Evolutionary conservation across 2,329 filamentous ascomycete genomes (phyloP).

Genomic region (Xylaria sp.): DNA sequence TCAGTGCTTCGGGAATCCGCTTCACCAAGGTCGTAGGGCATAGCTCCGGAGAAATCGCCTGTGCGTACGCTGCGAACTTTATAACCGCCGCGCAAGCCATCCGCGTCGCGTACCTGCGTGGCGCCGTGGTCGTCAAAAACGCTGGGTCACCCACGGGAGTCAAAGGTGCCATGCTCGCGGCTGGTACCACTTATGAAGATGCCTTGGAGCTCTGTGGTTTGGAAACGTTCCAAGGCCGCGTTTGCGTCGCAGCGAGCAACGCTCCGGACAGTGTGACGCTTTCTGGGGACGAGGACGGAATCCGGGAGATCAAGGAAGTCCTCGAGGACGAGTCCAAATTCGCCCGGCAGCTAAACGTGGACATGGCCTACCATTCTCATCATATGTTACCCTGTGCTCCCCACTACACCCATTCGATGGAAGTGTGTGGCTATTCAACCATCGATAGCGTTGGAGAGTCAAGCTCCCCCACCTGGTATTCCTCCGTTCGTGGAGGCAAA

Average conservation of each 20-base stretch:
- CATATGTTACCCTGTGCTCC: conserved; percentile 36
- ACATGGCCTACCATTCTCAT: conserved; percentile 39
- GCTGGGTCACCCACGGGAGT: too few species aligned
- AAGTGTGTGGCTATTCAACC: too few species aligned
- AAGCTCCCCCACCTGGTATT: too few species aligned
- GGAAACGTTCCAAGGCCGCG: conserved; percentile 24
- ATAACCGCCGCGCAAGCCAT: conserved; percentile 44
- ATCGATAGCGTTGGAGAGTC: too few species aligned
- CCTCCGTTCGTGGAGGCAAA: too few species aligned
- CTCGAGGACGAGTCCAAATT: conserved; percentile 38
- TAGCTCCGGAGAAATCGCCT: conserved; percentile 45
- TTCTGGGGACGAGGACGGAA: conserved; percentile 39
- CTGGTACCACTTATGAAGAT: conserved; percentile 48
- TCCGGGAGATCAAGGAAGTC: conserved; percentile 23
- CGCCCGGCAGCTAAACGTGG: conserved; percentile 30
- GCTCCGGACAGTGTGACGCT: conserved; percentile 32
- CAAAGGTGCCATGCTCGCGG: conserved; percentile 57
- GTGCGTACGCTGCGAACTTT: conserved; percentile 39
- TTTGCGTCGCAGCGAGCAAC: conserved; percentile 39
- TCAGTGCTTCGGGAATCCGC: conserved; percentile 40
- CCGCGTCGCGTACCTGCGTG: conserved; percentile 48
- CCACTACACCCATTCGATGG: too few species aligned
- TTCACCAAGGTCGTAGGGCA: conserved; percentile 46
- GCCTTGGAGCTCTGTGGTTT: conserved; percentile 28
- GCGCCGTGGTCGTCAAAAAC: too few species aligned